phyloP scores from a whole-genome alignment of 2,329 filamentous ascomycete species.

The Penicillium brevicompactum region DNA sequence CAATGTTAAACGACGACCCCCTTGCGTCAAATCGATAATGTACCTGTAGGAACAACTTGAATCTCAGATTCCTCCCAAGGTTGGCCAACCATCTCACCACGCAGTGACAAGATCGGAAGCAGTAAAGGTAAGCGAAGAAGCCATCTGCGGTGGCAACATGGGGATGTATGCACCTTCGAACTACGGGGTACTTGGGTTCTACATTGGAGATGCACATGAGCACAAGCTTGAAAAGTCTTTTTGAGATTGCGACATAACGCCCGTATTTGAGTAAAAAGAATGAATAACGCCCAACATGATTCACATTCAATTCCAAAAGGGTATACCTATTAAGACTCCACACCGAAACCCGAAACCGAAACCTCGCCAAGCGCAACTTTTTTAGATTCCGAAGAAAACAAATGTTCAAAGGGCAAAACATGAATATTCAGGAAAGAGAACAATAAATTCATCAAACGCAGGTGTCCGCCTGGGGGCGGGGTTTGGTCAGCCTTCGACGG shows the following conservation, averaged over 20 bases:
- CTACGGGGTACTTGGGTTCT: not conserved
- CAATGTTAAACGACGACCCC: not conserved
- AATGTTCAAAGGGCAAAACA: not conserved
- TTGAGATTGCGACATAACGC: not conserved
- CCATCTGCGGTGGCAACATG: not conserved
- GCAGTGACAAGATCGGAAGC: not conserved
- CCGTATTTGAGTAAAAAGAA: not conserved
- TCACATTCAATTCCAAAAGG: slow-evolving; percentile 17
- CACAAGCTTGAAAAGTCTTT: not conserved
- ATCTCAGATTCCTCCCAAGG: not conserved
- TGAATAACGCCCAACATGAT: slow-evolving; percentile 14
- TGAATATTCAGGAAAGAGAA: slow-evolving; percentile 3
- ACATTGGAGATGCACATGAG: not conserved
- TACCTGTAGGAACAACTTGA: not conserved
- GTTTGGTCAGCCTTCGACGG: slow-evolving; percentile 20
- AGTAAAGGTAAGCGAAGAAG: not conserved
- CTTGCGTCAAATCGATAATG: slow-evolving; percentile 1
- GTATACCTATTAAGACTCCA: slow-evolving; percentile 23
- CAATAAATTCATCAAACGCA: slow-evolving; percentile 17
- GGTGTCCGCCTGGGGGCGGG: slow-evolving; percentile 13
- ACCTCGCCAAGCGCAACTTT: slow-evolving; percentile 11
- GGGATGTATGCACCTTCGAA: not conserved
- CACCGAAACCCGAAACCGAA: not conserved
- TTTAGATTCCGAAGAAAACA: not conserved
- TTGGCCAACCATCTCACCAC: not conserved